phyloP scores from a whole-genome alignment of 2,329 filamentous ascomycete species.

The Kalaharituber pfeilii region DNA sequence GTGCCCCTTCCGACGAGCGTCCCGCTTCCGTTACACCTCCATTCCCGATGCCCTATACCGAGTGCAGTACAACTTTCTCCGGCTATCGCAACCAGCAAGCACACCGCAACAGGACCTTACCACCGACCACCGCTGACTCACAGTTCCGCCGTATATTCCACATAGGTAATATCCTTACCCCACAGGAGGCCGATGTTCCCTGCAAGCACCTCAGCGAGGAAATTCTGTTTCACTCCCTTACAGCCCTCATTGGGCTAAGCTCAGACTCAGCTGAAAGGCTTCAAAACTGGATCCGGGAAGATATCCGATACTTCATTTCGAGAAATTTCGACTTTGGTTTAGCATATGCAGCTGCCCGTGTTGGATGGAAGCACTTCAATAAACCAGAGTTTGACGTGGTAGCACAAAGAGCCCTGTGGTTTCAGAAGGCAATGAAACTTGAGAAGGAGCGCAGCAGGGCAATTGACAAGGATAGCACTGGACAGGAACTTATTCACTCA shows the following conservation, averaged over 20 bases:
- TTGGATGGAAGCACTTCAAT: neutral
- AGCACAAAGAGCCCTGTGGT: neutral
- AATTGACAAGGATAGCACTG: neutral
- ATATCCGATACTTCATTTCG: neutral
- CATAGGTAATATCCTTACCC: neutral
- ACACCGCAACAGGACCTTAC: too few species aligned
- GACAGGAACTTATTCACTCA: neutral
- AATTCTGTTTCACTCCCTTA: neutral
- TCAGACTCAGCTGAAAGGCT: neutral
- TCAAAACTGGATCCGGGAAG: neutral
- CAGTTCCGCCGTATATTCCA: too few species aligned
- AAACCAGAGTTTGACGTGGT: neutral
- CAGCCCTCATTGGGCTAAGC: neutral
- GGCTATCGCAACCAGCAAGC: too few species aligned
- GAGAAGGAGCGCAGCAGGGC: neutral
- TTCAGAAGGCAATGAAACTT: neutral
- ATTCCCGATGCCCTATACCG: too few species aligned
- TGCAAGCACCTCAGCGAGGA: neutral
- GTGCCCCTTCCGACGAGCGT: too few species aligned
- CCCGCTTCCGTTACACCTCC: too few species aligned
- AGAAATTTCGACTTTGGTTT: neutral
- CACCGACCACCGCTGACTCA: too few species aligned
- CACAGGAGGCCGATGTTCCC: neutral
- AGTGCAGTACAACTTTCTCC: too few species aligned
- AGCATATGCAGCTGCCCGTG: neutral